Evolutionary conservation across 1,139 yeast genomes (phyloP), one percentile per base, ranked within the genome.

Genomic region (Yamadazyma triangularis): DNA sequence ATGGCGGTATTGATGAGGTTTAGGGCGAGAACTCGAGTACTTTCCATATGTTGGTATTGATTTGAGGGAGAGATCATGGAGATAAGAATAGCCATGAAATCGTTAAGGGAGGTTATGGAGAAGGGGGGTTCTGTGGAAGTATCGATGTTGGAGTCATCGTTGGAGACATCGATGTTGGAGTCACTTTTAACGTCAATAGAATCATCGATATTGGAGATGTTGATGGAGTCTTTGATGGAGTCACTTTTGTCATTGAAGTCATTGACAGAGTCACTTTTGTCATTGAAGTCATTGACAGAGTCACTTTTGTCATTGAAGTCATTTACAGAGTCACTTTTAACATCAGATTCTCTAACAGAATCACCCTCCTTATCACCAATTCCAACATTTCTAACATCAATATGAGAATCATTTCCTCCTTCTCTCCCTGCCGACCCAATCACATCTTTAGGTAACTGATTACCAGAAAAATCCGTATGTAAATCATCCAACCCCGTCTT

Each of bases 51-150:
- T 48, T 84, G 91, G 45, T 77, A 77, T 48, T 82, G 86, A 44
- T 86, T 84, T 13, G 81, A 77, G 0, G 96, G 94, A 8, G 93
- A 79, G 25, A 89, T 71, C 57, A 89, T 78, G 3, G 94, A 83
- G n/a, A 88, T 76, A 29, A 91, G 66, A 26, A 86, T 82, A 8
- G 81, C 79, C 43, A 91, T 56, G 42, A 77, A 76, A 43, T 82
- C 89, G 43, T 77, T 70, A 44, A 82, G 73, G 41, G 86, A 76
- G 8, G 71, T 61, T n/a, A 79, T 62, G n/a, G 84, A 86, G 50
- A 72, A 82, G 2, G 84, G 79, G 24, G 59, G 61, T 33, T 62
- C 65, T 8, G 13, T 10, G 8, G 15, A 12, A 8, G 11, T 13
- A n/a, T n/a, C n/a, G n/a, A n/a, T n/a, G n/a, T n/a, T n/a, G n/a